Percentiles rank a stretch among this genome's conserved stretches.
These are phyloP conservation scores for Monosporozyma unispora DNA, from an alignment of 805 yeast species.

Conservation along the genomic window DNA sequence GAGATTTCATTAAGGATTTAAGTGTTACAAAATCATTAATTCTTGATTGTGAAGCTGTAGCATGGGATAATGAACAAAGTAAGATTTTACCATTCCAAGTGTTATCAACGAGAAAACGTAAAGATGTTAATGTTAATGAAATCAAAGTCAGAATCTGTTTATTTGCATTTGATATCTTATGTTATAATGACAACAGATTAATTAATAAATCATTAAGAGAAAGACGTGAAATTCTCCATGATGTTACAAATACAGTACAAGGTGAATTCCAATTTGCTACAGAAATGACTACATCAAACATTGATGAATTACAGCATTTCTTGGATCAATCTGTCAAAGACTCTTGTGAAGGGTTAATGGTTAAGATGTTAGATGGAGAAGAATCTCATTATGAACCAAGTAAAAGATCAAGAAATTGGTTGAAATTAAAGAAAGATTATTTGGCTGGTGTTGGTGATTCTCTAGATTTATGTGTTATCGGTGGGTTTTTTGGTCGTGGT, in stretches of 20 bases:
- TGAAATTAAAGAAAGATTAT: slow-evolving; percentile 90
- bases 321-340: slow-evolving; percentile 84
- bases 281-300: slow-evolving; percentile 55
- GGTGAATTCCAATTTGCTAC: slow-evolving; percentile 84
- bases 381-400: slow-evolving; percentile 90
- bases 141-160: slow-evolving; percentile 87
- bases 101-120: slow-evolving; percentile 85
- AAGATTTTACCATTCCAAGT: slow-evolving; percentile 91
- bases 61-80: slow-evolving; percentile 76
- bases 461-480: slow-evolving; percentile 82
- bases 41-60: slow-evolving; percentile 94
- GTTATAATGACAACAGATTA: slow-evolving; percentile 62
- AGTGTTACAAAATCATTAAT: slow-evolving; percentile 48
- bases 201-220: slow-evolving; percentile 59
- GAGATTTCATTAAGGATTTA: slow-evolving; percentile 41
- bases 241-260: slow-evolving; percentile 48
- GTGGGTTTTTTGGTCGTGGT: slow-evolving; percentile 90
- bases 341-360: slow-evolving; percentile 94
- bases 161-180: slow-evolving; percentile 83
- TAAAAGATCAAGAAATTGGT: slow-evolving; percentile 90
- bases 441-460: slow-evolving; percentile 95
- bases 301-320: slow-evolving; percentile 70
- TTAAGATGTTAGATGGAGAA: slow-evolving; percentile 71
- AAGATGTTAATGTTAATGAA: slow-evolving; percentile 79
- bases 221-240: slow-evolving; percentile 53